Base-by-base conservation (phyloP, 345 rosid species). In the Populus simonii region DNA sequence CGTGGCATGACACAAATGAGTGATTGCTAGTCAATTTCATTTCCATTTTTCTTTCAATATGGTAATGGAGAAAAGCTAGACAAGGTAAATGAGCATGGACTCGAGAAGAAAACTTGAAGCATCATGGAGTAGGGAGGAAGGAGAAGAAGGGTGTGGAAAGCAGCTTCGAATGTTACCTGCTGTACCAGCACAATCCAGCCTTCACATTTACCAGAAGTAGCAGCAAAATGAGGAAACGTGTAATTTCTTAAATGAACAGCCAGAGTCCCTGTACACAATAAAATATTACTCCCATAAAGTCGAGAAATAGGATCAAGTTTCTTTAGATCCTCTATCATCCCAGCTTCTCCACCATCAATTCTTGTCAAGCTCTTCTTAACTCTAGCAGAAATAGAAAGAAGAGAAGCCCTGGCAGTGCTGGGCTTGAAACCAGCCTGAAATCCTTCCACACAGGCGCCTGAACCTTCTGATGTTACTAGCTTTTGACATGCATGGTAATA, bases 291-390 rank as follows among this genome's bases (percentile, higher is more conserved):
- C 55, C 99, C 99, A 88, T 92, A 93, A 47, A 92, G 89, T 79
- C 98, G 90, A 38, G 97, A 89, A 96, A 93, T 23, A 79, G 94
- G 97, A 89, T 96, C 99, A 79, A 93, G 92, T 86, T 86, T 89
- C 88, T 84, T 87, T 72, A 93, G 63, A 70, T 93, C 84, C 82
- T 92, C 94, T 76, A 96, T 80, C 97, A 93, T 89, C 81, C 97
- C 98, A 76, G 85, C 85, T 69, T 94, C 95, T 77, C 98, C 98
- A 80, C 97, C 97, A 83, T 87, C 89, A 86, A 93, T 89, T 75
- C 86, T 83, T 22, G 89, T 88, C 86, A 96, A 86, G 86, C 87
- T 92, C 77, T 45, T 83, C 91, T 94, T 74, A 93, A 91, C n/a
- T 96, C 95, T 51, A 51, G 95, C 97, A 83, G 89, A 84, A 83